Percentiles rank a stretch among this genome's conserved stretches.
phyloP scores from a whole-genome alignment of 2,329 filamentous ascomycete species.

The Colletotrichum sp. region DNA sequence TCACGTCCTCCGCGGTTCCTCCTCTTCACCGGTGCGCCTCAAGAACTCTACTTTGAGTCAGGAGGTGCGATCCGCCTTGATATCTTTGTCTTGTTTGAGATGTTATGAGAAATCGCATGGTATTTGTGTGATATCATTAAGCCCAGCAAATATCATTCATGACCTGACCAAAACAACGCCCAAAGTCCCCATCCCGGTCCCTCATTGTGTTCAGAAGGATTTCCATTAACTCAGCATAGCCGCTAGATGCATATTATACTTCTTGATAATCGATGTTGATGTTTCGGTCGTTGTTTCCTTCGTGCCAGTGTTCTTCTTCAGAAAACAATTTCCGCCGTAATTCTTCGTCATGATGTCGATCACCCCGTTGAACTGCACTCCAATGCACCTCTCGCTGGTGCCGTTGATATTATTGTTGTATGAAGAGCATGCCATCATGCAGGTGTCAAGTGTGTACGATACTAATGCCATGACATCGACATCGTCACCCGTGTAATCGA shows the following conservation, averaged over 20 bases:
- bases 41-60: neutral
- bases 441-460: conserved; percentile 3
- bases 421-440: conserved; percentile 3
- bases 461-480: neutral
- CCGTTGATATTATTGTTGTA: neutral
- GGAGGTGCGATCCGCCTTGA: neutral
- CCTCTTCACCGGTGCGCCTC: neutral
- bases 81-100: neutral
- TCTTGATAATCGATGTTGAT: neutral
- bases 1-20: neutral
- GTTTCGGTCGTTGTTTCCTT: neutral
- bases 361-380: conserved; percentile 1
- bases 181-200: neutral
- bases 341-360: neutral
- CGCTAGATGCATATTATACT: neutral
- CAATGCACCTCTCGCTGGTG: neutral
- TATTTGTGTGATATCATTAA: neutral
- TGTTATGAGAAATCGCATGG: neutral
- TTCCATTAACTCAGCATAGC: neutral
- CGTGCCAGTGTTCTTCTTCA: conserved; percentile 1
- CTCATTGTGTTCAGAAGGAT: neutral
- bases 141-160: neutral
- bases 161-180: neutral
- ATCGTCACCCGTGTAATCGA: neutral
- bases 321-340: conserved; percentile 4